These are phyloP conservation scores for Coccomyxa sp. DNA, from an alignment of 139 green algal species.

Conservation along the genomic window DNA sequence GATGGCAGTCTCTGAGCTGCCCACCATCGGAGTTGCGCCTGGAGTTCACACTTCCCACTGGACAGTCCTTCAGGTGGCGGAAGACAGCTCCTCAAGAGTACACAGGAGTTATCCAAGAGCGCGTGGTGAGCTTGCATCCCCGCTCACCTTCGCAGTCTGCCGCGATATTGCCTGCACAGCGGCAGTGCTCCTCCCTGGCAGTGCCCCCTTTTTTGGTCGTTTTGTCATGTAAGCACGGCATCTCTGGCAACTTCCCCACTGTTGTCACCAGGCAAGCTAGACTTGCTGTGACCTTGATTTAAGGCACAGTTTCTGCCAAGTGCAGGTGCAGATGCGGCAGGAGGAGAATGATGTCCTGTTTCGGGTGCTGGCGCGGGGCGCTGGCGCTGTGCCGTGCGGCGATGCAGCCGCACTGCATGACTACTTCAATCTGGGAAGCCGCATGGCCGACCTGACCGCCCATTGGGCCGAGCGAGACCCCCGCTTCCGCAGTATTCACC, in stretches of 20 bases:
- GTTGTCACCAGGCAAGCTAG: too few relatives aligned
- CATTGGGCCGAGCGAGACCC: slow-evolving; percentile 50
- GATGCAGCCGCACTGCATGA: slow-evolving; percentile 57
- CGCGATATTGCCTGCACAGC: too few relatives aligned
- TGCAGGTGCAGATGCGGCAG: slow-evolving; percentile 63
- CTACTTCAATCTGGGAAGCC: slow-evolving; percentile 75
- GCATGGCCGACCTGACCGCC: slow-evolving; percentile 38
- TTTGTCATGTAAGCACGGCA: too few relatives aligned
- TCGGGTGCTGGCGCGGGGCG: slow-evolving; percentile 53
- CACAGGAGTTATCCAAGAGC: slow-evolving; percentile 71
- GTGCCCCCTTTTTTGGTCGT: too few relatives aligned
- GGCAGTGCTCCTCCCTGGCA: too few relatives aligned
- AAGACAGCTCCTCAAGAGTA: slow-evolving; percentile 37
- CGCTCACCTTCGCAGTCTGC: too few relatives aligned
- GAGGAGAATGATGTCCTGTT: slow-evolving; percentile 62
- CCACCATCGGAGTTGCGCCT: slow-evolving; percentile 52
- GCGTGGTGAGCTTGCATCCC: slow-evolving; percentile 42
- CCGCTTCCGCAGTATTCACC: slow-evolving; percentile 48
- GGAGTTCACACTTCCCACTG: slow-evolving; percentile 74
- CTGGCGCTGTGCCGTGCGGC: neutral
- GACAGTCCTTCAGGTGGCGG: slow-evolving; percentile 83
- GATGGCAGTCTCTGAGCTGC: slow-evolving; percentile 46
- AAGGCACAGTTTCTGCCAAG: too few relatives aligned
- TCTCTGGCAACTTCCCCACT: too few relatives aligned
- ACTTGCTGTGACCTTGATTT: too few relatives aligned